Evolutionary conservation across 495 filamentous ascomycete genomes (phyloP), one percentile per base, ranked within the genome.

Genomic region (Thozetella sp.): DNA sequence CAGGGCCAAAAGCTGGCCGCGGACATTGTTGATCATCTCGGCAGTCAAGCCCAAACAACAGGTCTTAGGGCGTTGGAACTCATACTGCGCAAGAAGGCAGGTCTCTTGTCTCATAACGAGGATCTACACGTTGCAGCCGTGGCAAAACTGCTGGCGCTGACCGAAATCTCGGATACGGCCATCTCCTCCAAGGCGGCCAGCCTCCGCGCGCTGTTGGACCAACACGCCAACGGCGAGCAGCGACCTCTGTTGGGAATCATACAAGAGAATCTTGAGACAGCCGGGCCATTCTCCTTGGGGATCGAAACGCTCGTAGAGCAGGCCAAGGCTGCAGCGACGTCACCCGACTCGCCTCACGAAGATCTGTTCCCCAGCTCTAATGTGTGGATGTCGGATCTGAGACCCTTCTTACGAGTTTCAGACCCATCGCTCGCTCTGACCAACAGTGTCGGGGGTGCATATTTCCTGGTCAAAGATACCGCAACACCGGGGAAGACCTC

Each of bases 361-460:
- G 63, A 71, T 6, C 55, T 84, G 15, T 68, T 83, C 50, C 83
- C 83, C 13, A 78, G 68, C 34, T 65, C 65, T 11, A 62, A 63
- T 1, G 54, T 67, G 20, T 86, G 83, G 83, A 67, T 63, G 58
- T 40, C 69, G 3, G 71, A 77, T 45, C 62, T 97, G n/a, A 61
- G 55, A 0, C 78, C 75, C 1, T 87, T 94, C 65, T 75, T 95
- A 17, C 68, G 79, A 37, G 63, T 76, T 22, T 87, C 90, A 15
- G 83, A 82, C 46, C 74, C 79, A 15, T 88, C 90, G 10, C 70
- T 93, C 4, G 84, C 91, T 10, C 81, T 96, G 9, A 90, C 89
- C 3, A 91, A 86, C 67, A 80, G 84, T 11, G 71, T 97, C 22
- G 85, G 83, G 4, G 91, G 91, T 15, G 82, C 82, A 12, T 85